Conservation (phyloP, 768 basidiomycete genomes). For the Myochromella boudieri region DNA sequence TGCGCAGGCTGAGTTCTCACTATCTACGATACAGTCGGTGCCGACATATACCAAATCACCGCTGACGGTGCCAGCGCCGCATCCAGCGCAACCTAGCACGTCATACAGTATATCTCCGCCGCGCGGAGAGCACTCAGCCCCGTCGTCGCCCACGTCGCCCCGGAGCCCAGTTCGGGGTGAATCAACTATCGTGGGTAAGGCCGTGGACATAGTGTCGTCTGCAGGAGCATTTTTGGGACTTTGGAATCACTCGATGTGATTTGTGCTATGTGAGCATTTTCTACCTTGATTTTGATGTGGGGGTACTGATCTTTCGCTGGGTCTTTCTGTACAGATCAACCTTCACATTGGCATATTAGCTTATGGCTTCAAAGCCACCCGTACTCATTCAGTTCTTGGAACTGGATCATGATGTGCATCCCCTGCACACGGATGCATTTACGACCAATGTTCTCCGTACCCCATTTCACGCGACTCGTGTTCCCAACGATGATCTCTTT, state of each 20-base stretch:
- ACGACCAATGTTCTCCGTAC: neutral
- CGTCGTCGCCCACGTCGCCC: slow-evolving; percentile 14
- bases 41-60: slow-evolving; percentile 27
- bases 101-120: slow-evolving; percentile 30
- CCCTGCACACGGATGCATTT: no score
- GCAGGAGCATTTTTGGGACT: slow-evolving; percentile 76
- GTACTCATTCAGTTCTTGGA: neutral
- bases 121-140: slow-evolving; percentile 11
- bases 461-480: neutral
- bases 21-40: no score
- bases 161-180: slow-evolving; percentile 19
- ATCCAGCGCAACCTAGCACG: slow-evolving; percentile 33
- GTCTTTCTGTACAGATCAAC: neutral
- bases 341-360: neutral
- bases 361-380: no score
- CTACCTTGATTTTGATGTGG: neutral
- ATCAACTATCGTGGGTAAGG: slow-evolving; percentile 43
- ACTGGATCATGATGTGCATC: neutral
- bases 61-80: slow-evolving; percentile 29
- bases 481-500: neutral
- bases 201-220: slow-evolving; percentile 78
- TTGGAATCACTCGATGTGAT: slow-evolving; percentile 28
- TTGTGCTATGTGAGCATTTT: slow-evolving; percentile 5
- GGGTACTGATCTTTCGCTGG: neutral
- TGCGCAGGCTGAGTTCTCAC: slow-evolving; percentile 14